Evolutionary conservation across 2,329 filamentous ascomycete species (phyloP).

Genomic region (Pseudomassariella vexata): DNA sequence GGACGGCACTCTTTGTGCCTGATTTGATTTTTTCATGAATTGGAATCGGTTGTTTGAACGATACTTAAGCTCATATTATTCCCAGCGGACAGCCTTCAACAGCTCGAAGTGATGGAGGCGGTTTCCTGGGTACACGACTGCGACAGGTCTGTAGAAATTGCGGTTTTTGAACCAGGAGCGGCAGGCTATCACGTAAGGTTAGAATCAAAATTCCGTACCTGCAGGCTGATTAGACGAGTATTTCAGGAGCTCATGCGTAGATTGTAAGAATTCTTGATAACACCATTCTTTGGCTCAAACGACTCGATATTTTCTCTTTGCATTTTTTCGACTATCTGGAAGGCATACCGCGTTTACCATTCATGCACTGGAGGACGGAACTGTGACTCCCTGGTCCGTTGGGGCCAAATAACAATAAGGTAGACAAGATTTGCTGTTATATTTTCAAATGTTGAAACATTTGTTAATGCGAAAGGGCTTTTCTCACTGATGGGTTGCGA

Average conservation of each 20-base stretch:
- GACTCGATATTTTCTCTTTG: constrained; percentile 24
- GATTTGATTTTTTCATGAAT: constrained; percentile 1
- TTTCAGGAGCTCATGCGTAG: constrained; percentile 3
- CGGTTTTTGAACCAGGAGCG: constrained; percentile 4
- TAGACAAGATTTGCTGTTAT: too few relatives aligned
- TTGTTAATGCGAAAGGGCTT: too few relatives aligned
- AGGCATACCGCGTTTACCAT: constrained; percentile 26
- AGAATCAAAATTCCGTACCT: not conserved
- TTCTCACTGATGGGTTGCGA: too few relatives aligned
- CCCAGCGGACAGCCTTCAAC: constrained; percentile 1
- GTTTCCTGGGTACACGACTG: constrained; percentile 1
- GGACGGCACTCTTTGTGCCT: constrained; percentile 1
- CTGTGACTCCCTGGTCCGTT: constrained; percentile 18
- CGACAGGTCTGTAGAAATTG: constrained; percentile 1
- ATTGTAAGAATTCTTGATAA: constrained; percentile 1
- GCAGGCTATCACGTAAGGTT: not conserved
- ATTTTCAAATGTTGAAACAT: too few relatives aligned
- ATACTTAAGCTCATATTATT: constrained; percentile 1
- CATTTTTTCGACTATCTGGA: constrained; percentile 24
- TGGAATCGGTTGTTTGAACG: not conserved
- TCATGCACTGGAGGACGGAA: constrained; percentile 18
- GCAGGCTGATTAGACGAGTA: not conserved
- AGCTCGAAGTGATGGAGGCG: constrained; percentile 3
- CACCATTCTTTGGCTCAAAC: constrained; percentile 4
- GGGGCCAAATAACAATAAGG: constrained; percentile 17